Percentiles rank a stretch among this genome's conserved stretches.
phyloP scores from a whole-genome alignment of 2,329 filamentous ascomycete species.

The Cadophora malorum region DNA sequence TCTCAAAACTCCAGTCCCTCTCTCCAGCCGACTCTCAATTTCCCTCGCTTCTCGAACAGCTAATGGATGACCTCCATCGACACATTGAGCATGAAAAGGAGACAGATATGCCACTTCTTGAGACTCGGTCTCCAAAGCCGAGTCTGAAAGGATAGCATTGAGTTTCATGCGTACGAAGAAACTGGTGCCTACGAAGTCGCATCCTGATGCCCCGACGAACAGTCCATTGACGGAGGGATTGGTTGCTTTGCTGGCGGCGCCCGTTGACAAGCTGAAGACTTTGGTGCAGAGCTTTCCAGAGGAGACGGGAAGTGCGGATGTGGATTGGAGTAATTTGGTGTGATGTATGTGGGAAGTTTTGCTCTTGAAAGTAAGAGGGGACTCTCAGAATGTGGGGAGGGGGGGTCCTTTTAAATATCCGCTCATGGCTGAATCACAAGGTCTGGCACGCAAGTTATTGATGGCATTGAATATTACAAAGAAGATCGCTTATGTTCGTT shows the following conservation, averaged over 20 bases:
- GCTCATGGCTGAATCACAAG: too few species aligned
- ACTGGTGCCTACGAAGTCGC: conserved; percentile 53
- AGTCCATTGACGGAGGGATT: conserved; percentile 17
- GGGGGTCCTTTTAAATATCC: too few species aligned
- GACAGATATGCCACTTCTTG: conserved; percentile 56
- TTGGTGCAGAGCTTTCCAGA: conserved; percentile 21
- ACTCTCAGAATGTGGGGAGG: too few species aligned
- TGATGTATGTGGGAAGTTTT: background rate
- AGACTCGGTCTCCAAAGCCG: conserved; percentile 48
- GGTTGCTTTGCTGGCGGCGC: conserved; percentile 18
- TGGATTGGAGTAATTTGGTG: conserved; percentile 20
- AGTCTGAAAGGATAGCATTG: conserved; percentile 49
- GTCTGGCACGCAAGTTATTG: background rate
- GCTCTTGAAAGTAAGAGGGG: too few species aligned
- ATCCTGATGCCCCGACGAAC: conserved; percentile 27
- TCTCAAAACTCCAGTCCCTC: conserved; percentile 57
- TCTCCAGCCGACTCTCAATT: conserved; percentile 50
- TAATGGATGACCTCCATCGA: conserved; percentile 52
- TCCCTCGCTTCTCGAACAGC: conserved; percentile 49
- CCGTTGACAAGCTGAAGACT: conserved; percentile 22
- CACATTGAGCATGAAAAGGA: conserved; percentile 60
- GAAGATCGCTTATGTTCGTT: background rate
- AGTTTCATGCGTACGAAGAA: conserved; percentile 59
- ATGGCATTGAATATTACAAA: background rate
- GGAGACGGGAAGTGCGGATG: conserved; percentile 17